Percentiles rank a stretch among this genome's conserved stretches.
phyloP scores from a whole-genome alignment of 805 yeast species.

The Spencermartinsiella europaea region DNA sequence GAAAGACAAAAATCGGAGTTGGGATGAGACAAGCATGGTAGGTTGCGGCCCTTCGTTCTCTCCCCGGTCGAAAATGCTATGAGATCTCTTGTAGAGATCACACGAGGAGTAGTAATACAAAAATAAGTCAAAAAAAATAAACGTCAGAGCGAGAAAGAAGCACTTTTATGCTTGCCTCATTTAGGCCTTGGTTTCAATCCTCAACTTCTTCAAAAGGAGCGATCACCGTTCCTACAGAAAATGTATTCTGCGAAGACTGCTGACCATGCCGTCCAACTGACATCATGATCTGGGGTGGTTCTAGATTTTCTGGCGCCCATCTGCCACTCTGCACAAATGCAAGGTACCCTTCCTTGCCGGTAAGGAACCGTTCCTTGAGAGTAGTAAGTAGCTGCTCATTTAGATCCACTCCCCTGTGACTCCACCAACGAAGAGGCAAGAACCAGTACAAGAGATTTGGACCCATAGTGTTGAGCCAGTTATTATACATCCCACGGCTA shows the following conservation, averaged over 20 bases:
- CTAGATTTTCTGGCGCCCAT: neutral
- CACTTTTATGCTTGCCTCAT: too few species aligned
- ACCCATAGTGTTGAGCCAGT: constrained; percentile 29
- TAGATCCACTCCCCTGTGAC: constrained; percentile 4
- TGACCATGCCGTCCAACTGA: neutral
- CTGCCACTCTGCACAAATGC: constrained; percentile 5
- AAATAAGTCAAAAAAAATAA: too few species aligned
- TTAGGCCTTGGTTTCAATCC: too few species aligned
- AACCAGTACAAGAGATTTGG: constrained; percentile 28
- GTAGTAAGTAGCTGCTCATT: constrained; percentile 15
- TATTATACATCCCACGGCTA: constrained; percentile 23
- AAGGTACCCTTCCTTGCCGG: constrained; percentile 17
- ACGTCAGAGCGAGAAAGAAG: too few species aligned
- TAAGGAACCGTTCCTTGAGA: constrained; percentile 12
- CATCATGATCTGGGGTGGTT: neutral
- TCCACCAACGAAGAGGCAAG: constrained; percentile 16
- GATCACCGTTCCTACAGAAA: neutral
- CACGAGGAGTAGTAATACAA: neutral
- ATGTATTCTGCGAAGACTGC: neutral
- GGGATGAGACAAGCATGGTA: too few species aligned
- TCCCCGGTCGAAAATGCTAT: too few species aligned
- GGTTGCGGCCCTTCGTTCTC: too few species aligned
- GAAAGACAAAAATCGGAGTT: too few species aligned
- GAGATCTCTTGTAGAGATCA: too few species aligned
- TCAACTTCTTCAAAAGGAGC: neutral